Evolutionary conservation across 805 yeast species (phyloP), one percentile per base, ranked within the genome.

Genomic region (Metschnikowia kofuensis): DNA sequence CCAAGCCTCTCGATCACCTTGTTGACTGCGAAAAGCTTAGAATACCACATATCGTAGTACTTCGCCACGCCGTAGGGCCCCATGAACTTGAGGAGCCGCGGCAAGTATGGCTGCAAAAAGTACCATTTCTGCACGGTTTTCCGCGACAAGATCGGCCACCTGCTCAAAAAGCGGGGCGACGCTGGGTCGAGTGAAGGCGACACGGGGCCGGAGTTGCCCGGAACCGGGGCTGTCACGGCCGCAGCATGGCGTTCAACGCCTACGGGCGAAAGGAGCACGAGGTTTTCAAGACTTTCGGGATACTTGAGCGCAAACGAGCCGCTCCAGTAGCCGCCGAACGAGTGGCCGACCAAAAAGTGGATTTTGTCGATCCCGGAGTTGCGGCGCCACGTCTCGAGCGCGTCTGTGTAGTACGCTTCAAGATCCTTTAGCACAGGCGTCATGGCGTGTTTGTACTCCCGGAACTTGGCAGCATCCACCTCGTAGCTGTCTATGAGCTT

Each of bases 311-410:
- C 74, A 62, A 85, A 87, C 7, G 83, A 78, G 42, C 79, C 78
- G 0, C 88, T 78, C 68, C 89, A 69, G 57, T 85, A 84, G 0
- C 89, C 94, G 31, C 96, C 96, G 54, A 80, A 82, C 0, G 95
- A 87, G 64, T 88, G 96, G 0, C 89, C 92, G 16, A 87, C 67
- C 12, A 88, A 60, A 57, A 79, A 85, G 54, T 73, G 76, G 36
- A 88, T 76, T 52, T 78, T 74, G 1, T 72, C 75, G 10, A 87
- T 62, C 0, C 73, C 71, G 16, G 77, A 68, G 8, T 58, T 66
- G 7, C 48, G 50, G 56, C 94, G 69, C 94, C 95, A 87, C 7
- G 66, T 62, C 44, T 87, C 92, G 7, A 88, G 63, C 2, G 84
- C 78, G 9, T 76, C 78, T 7, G 78, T 61, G 53, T 84, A 86